Conservation (phyloP, 75 land plant species). For the Pinus albicaulis region DNA sequence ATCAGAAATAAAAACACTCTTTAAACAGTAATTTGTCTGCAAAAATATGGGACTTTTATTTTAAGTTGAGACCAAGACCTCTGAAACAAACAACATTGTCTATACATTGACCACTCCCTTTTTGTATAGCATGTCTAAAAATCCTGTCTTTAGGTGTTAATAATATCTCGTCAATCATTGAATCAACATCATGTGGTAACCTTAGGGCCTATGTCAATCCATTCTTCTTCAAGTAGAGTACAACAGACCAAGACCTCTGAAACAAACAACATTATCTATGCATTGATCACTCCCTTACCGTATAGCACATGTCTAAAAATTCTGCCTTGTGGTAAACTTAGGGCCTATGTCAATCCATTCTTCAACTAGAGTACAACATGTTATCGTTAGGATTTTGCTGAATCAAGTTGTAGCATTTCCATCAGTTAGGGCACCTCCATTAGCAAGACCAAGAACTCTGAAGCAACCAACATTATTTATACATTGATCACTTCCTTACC, state of each 20-base stretch:
- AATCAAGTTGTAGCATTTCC: not conserved
- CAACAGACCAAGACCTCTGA: not conserved
- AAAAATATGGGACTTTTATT: too few species aligned
- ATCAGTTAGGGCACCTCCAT: not conserved
- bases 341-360: not conserved
- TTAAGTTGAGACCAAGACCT: too few species aligned
- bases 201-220: not conserved
- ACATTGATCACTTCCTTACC: not conserved
- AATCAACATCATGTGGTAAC: too few species aligned
- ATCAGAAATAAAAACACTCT: too few species aligned
- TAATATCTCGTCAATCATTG: too few species aligned
- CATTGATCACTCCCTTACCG: not conserved
- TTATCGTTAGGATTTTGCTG: not conserved
- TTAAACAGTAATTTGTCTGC: too few species aligned
- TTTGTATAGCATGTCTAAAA: too few species aligned
- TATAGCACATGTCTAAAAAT: too few species aligned
- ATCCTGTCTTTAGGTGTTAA: too few species aligned
- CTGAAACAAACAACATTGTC: too few species aligned
- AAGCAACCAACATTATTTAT: not conserved
- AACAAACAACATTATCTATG: not conserved
- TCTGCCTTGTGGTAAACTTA: too few species aligned
- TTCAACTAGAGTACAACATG: not conserved
- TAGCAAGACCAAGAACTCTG: not conserved
- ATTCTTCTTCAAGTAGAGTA: not conserved
- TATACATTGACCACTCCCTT: too few species aligned